Base-by-base conservation (phyloP, 75 land plant species). In the Adiantum capillusveneris region DNA sequence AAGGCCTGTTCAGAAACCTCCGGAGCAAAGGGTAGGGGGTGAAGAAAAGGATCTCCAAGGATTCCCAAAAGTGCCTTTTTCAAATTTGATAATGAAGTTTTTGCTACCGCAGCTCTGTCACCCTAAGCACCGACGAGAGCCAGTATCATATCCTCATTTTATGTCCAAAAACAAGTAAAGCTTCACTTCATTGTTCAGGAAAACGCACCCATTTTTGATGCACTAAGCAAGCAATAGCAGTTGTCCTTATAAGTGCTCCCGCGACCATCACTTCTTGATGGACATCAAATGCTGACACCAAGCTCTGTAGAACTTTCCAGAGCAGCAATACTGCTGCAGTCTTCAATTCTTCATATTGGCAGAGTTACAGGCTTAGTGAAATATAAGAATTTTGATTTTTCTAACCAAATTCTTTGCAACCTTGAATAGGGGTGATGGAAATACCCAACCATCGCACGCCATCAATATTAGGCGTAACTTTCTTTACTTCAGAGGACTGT, bases 191-290 rank as follows among this genome's bases (percentile, higher is more conserved):
- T 17, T 54, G 34, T 62, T 6, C 59, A n/a, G n/a, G n/a, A n/a
- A n/a, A 14, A 30, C 65, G 22, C 25, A 64, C 65, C 65, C 65
- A 64, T 55, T 34, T 64, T 25, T 64, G 58, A 64, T 54, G 58
- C 29, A 54, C 53, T 53, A 64, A 27, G 54, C 65, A 64, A 1
- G 65, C 22, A 54, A 55, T 42, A 56, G 65, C 59, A 17, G 65
- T 39, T 21, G 25, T 54, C 19, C 44, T 9, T 31, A 64, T 64
- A 55, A 64, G 31, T 34, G 56, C 60, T 27, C 65, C 29, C 9
- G 58, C 65, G 2, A 41, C 28, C 31, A 20, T 30, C 27, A 36
- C 16, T 21, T 59, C 61, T 3, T 64, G 41, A 24, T 26, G 28
- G 14, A 30, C 50, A 39, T 37, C 29, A 26, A 31, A 36, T 25